Evolutionary conservation across 805 yeast genomes (phyloP), one percentile per base, ranked within the genome.

Genomic region (Jamesozyma piceae): DNA sequence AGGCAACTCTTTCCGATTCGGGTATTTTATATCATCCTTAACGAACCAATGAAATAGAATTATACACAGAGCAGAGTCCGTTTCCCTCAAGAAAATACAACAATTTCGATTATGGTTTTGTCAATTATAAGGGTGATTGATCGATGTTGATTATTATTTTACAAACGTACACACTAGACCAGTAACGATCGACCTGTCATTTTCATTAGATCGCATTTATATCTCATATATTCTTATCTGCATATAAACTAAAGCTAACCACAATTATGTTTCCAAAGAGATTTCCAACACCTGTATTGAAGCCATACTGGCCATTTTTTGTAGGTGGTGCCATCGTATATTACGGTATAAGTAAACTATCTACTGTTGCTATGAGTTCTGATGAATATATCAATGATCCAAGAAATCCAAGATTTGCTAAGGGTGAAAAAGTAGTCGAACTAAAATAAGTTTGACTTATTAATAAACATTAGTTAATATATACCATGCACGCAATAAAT

Each of bases 311-410:
- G 95, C 95, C 95, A 62, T 82, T 84, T 66, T 82, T 82, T 58
- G 78, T 75, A 60, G 94, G 92, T 63, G 88, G 90, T 73, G 82
- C 70, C 54, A 61, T 77, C 53, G 77, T 90, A 55, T 81, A 77
- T 74, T 81, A 70, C 71, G 73, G 79, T 54, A 71, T 85, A 58
- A 74, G 77, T 65, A 78, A 80, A 71, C 81, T 77, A 42, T 79
- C 87, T 49, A 67, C 65, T 48, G 81, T 82, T 49, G 74, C 85
- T 55, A 71, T 78, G 66, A 72, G 79, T 74, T 73, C 90, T 44
- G 75, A 74, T 49, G 94, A 85, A 70, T 87, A 80, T 74, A 78
- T 80, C 69, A 86, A 87, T 67, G 95, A 87, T 71, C 95, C 96
- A 72, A 84, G 95, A 76, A 87, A 87, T 74, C 96, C 96, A 68